Evolutionary conservation across 768 basidiomycete species (phyloP).

Genomic region (Lactarius psammicola): DNA sequence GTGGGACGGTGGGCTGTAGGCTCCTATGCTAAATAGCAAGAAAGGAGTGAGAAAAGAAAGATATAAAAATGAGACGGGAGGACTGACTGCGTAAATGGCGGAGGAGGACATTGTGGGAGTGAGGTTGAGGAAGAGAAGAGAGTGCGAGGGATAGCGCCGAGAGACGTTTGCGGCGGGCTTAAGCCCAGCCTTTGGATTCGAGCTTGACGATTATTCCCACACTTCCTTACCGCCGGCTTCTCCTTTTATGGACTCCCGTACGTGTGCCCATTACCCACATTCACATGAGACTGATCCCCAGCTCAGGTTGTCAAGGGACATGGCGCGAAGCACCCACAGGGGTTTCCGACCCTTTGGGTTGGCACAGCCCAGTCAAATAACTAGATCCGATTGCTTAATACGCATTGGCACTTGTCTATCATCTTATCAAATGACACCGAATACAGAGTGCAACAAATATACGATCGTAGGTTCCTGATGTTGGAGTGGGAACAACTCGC

Average conservation of each 20-base stretch:
- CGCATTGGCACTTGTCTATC: background rate
- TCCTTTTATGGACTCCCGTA: conserved; percentile 18
- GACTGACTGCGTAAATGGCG: conserved; percentile 33
- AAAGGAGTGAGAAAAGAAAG: background rate
- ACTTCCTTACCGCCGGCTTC: conserved; percentile 19
- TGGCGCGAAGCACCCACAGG: background rate
- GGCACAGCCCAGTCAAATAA: background rate
- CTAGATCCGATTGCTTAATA: too few species aligned
- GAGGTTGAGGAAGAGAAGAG: conserved; percentile 25
- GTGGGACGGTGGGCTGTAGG: conserved; percentile 43
- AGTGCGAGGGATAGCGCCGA: conserved; percentile 25
- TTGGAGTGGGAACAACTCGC: background rate
- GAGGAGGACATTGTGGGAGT: conserved; percentile 32
- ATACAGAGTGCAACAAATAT: background rate
- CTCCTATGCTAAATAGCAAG: conserved; percentile 39
- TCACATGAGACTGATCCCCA: background rate
- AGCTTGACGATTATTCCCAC: conserved; percentile 12
- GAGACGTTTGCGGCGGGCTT: conserved; percentile 24
- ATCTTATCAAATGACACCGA: background rate
- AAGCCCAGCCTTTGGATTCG: conserved; percentile 11
- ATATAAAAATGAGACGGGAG: background rate
- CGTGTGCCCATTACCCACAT: background rate
- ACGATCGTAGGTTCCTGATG: too few species aligned
- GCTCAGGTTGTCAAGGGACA: background rate
- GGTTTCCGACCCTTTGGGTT: too few species aligned